Percentiles rank a stretch among this genome's conserved stretches.
Conservation (phyloP, 768 basidiomycete genomes). For the Leucosporidium scottii region DNA sequence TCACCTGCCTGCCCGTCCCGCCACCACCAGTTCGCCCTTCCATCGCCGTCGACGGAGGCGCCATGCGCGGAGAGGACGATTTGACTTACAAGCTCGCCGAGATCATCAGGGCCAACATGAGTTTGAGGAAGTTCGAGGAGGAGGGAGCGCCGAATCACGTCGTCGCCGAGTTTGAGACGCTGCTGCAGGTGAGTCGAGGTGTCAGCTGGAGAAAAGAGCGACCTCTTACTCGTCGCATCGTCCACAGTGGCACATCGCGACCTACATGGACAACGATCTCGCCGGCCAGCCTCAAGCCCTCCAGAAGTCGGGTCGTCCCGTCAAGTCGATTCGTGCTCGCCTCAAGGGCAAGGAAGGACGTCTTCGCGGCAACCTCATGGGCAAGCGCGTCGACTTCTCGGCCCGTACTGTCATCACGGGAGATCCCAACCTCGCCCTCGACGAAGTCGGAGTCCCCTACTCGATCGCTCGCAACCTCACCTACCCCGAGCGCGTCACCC, state of each 20-base stretch:
- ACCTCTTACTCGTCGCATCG: slow-evolving; percentile 10
- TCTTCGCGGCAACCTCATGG: slow-evolving; percentile 96
- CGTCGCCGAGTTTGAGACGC: slow-evolving; percentile 88
- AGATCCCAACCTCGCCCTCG: slow-evolving; percentile 91
- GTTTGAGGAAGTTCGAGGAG: slow-evolving; percentile 83
- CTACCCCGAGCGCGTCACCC: slow-evolving; percentile 94
- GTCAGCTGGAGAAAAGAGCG: slow-evolving; percentile 84
- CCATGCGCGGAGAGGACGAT: slow-evolving; percentile 95
- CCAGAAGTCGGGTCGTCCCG: slow-evolving; percentile 93
- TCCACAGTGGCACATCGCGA: slow-evolving; percentile 87
- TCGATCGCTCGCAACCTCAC: slow-evolving; percentile 97
- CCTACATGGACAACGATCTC: slow-evolving; percentile 99
- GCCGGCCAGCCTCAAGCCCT: slow-evolving; percentile 95
- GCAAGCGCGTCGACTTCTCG: slow-evolving; percentile 98
- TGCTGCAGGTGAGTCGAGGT: slow-evolving; percentile 71
- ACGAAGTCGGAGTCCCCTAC: slow-evolving; percentile 91
- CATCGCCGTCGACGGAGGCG: slow-evolving; percentile 93
- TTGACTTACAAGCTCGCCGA: slow-evolving; percentile 96
- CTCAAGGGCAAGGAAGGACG: slow-evolving; percentile 99
- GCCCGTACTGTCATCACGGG: slow-evolving; percentile 99
- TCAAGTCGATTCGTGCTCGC: slow-evolving; percentile 95
- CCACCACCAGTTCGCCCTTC: slow-evolving; percentile 97
- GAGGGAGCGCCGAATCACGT: slow-evolving; percentile 96
- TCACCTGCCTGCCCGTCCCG: slow-evolving; percentile 94
- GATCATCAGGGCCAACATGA: slow-evolving; percentile 89